phyloP scores from a whole-genome alignment of 441 rosid genomes.

The Adansonia gregorii region DNA sequence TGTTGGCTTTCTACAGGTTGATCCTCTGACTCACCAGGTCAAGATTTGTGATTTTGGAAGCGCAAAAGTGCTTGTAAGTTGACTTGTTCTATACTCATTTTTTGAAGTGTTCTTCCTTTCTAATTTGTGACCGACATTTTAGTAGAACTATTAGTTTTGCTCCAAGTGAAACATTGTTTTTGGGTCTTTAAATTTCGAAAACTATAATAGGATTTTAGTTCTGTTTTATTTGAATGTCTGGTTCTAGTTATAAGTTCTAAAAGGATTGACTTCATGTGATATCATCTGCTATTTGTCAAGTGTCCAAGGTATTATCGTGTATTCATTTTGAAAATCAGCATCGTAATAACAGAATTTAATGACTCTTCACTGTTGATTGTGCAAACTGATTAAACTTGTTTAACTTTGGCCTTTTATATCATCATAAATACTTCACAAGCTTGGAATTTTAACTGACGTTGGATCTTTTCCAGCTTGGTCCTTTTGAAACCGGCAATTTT shows the following conservation, averaged over 20 bases:
- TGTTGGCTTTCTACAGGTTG: conserved; percentile 61
- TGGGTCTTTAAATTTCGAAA: background rate
- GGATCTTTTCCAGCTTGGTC: background rate
- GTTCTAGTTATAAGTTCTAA: background rate
- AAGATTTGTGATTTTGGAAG: conserved; percentile 99
- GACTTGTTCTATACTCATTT: background rate
- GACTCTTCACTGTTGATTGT: background rate
- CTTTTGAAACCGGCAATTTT: background rate
- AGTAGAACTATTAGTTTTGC: background rate
- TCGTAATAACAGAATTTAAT: conserved; percentile 4
- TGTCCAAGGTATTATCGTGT: background rate
- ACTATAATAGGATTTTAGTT: background rate
- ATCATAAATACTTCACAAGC: background rate
- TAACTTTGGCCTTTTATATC: background rate
- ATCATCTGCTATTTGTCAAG: conserved; percentile 1
- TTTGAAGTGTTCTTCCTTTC: background rate
- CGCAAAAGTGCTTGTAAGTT: conserved; percentile 91
- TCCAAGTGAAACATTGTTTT: conserved; percentile 4
- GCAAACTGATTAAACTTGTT: background rate
- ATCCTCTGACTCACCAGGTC: conserved; percentile 96
- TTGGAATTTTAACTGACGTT: background rate
- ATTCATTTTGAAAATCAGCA: background rate
- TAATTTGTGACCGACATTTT: background rate
- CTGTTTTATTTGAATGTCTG: background rate
- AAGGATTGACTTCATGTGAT: background rate